Evolutionary conservation across 345 rosid genomes (phyloP).

Genomic region (Brassica nigra): DNA sequence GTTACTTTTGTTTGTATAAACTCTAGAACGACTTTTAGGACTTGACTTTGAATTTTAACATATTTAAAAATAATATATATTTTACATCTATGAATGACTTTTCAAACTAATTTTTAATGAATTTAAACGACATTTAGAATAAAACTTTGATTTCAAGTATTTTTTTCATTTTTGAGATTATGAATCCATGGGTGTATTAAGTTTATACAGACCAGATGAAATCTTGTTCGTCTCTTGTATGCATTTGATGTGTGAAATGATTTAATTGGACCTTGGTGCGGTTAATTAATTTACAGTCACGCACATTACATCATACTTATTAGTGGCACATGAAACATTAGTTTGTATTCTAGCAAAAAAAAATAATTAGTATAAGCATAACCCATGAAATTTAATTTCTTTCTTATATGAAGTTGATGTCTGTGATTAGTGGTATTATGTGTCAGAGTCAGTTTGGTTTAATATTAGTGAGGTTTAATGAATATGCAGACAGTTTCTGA

Average conservation of each 20-base stretch:
- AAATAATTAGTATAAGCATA: neutral
- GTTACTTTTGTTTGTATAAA: neutral
- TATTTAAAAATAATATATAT: neutral
- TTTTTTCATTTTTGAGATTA: neutral
- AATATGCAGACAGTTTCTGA: constrained; percentile 75
- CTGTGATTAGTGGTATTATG: neutral
- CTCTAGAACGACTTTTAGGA: neutral
- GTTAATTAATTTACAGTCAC: neutral
- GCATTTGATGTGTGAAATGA: constrained; percentile 4
- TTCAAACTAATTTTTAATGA: neutral
- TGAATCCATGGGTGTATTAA: constrained; percentile 14
- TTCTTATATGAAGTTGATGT: neutral
- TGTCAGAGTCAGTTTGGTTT: constrained; percentile 4
- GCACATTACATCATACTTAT: neutral
- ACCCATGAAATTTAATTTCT: neutral
- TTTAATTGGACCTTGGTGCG: constrained; percentile 3
- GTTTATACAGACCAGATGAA: neutral
- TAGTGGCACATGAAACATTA: neutral
- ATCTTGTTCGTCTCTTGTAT: neutral
- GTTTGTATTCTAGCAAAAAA: neutral
- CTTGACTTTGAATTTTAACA: neutral
- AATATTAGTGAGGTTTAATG: neutral
- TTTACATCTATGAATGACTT: neutral
- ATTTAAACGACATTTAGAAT: neutral
- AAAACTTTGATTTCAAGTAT: neutral